These are phyloP conservation scores for Entomortierella chlamydospora DNA, from an alignment of 192 early-diverging fungal species.

Conservation along the genomic window DNA sequence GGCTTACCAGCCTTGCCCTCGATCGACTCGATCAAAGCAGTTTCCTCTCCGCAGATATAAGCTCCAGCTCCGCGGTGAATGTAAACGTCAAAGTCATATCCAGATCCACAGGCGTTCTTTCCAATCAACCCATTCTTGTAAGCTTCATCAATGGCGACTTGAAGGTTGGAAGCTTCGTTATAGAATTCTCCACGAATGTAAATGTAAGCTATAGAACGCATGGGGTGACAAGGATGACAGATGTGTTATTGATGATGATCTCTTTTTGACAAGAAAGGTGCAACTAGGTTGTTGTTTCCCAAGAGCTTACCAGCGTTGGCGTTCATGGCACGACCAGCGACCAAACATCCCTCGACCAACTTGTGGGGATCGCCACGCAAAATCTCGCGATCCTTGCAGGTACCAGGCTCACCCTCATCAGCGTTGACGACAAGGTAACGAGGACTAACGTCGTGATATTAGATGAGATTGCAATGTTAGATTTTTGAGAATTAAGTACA, in stretches of 20 bases:
- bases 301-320: constrained; percentile 83
- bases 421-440: constrained; percentile 98
- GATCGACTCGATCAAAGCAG: constrained; percentile 87
- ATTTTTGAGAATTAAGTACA: no score
- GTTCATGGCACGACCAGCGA: constrained; percentile 97
- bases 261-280: neutral
- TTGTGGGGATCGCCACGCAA: constrained; percentile 94
- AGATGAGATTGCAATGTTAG: no score
- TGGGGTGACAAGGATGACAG: no score
- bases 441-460: constrained; percentile 68
- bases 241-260: neutral
- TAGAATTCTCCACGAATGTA: constrained; percentile 98
- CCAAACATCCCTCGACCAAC: constrained; percentile 94
- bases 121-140: constrained; percentile 98
- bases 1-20: constrained; percentile 99
- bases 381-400: constrained; percentile 94
- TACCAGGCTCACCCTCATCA: constrained; percentile 98
- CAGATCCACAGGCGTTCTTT: constrained; percentile 96
- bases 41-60: constrained; percentile 99
- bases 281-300: no score
- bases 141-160: constrained; percentile 95
- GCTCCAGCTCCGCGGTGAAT: constrained; percentile 98
- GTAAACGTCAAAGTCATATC: constrained; percentile 97
- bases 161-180: constrained; percentile 93
- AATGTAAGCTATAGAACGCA: constrained; percentile 84